Percentiles rank a stretch among this genome's conserved stretches.
phyloP scores from a whole-genome alignment of 192 early-diverging fungal genomes.

The Hyaloraphidium curvatum region DNA sequence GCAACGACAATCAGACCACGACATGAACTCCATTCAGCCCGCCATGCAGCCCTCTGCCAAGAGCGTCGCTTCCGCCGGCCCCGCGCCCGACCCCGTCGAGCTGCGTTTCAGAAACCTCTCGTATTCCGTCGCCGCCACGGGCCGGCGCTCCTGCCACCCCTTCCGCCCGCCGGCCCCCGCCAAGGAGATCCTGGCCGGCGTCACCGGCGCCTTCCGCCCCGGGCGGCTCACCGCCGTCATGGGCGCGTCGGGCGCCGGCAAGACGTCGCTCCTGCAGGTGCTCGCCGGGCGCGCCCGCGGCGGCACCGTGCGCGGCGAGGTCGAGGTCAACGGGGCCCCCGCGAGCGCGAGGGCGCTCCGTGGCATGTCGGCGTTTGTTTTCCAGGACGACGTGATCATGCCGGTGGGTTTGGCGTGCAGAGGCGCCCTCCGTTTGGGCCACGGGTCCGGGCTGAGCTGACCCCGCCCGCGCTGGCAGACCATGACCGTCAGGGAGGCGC shows the following conservation, averaged over 20 bases:
- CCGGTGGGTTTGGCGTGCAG: too few species aligned
- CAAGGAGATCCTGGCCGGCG: conserved; percentile 36
- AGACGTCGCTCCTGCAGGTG: conserved; percentile 40
- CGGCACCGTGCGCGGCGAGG: conserved; percentile 24
- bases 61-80: too few species aligned
- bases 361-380: conserved; percentile 9
- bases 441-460: too few species aligned
- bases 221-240: conserved; percentile 39
- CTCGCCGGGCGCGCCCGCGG: conserved; percentile 30
- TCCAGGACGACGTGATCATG: conserved; percentile 42
- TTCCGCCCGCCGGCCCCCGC: too few species aligned
- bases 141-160: too few species aligned
- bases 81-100: too few species aligned
- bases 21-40: too few species aligned
- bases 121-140: too few species aligned
- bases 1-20: too few species aligned
- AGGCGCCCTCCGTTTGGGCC: too few species aligned
- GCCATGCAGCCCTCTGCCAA: too few species aligned
- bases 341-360: conserved; percentile 5
- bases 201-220: conserved; percentile 48
- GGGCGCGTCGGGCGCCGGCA: conserved; percentile 40
- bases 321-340: conserved; percentile 33
- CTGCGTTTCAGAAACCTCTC: too few species aligned
- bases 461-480: not conserved
- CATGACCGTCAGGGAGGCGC: not conserved